A percentile compares a stretch with the other conserved stretches of the same genome.
phyloP scores from a whole-genome alignment of 768 basidiomycete species.

The Cytidiella melzeri region DNA sequence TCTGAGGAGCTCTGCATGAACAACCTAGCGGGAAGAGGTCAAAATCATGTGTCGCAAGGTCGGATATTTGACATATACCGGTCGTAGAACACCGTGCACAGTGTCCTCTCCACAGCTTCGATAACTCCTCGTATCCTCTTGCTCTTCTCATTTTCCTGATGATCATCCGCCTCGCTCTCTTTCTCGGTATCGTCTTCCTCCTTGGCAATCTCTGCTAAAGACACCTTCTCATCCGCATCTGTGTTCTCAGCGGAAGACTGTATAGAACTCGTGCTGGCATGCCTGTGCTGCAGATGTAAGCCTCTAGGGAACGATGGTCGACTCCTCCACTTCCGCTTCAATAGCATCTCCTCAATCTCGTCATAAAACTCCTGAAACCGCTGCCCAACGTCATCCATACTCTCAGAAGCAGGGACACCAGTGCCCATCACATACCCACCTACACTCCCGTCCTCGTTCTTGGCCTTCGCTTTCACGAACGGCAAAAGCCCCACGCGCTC shows the following conservation, averaged over 20 bases:
- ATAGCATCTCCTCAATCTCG: conserved; percentile 58
- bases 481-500: conserved; percentile 50
- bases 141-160: conserved; percentile 33
- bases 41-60: not conserved
- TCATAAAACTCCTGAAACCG: conserved; percentile 69
- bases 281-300: conserved; percentile 1
- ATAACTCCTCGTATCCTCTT: conserved; percentile 51
- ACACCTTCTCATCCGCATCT: conserved; percentile 11
- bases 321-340: conserved; percentile 34
- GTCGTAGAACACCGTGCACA: conserved; percentile 81
- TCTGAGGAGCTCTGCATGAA: conserved; percentile 71
- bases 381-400: conserved; percentile 45
- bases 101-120: conserved; percentile 65
- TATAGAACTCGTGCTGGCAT: conserved; percentile 3
- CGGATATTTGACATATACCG: conserved; percentile 38
- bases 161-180: conserved; percentile 21
- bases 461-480: conserved; percentile 24
- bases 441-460: conserved; percentile 9
- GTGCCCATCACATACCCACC: conserved; percentile 10
- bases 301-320: conserved; percentile 5
- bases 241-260: conserved; percentile 13
- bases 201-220: conserved; percentile 14
- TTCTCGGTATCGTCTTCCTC: conserved; percentile 11
- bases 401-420: conserved; percentile 26
- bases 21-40: conserved; percentile 38